Evolutionary conservation across 2,329 filamentous ascomycete species (phyloP), one percentile per base, ranked within the genome.

Genomic region (Coleophoma cylindrospora): DNA sequence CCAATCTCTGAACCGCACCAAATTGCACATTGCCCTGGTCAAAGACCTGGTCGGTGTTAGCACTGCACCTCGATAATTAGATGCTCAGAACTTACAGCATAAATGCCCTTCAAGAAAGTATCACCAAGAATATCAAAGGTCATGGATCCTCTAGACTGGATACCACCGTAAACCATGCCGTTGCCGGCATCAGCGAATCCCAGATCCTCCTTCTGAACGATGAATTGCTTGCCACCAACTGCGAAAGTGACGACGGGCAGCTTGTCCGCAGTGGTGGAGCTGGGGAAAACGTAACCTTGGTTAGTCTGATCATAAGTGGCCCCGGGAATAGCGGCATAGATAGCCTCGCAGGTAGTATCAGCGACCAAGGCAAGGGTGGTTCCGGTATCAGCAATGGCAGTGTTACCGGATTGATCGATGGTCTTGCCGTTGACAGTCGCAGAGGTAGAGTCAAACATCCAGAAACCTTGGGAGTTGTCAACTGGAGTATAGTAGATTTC

Each of bases 311-410:
- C 76, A 60, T 83, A 83, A 43, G 65, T 72, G 10, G 81, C 73
- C 13, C 82, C 83, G 3, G 79, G 76, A 52, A 89, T 87, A 33
- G 76, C 70, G 46, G 70, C 71, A 65, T 89, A 89, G 54, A 89
- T 74, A 3, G 76, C 76, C 51, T 82, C 68, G 61, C 79, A 83
- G 12, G 79, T 74, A 2, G 67, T 62, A 61, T 89, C 86, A 38
- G 78, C 76, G 43, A 89, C 72, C 33, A 89, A 73, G 1, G 79
- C 79, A 45, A 89, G 74, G 1, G 84, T 86, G 32, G 85, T 88
- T 49, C 84, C 86, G 0, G 86, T 89, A 64, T 89, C 86, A 34
- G 79, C 81, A 57, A 89, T 87, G 43, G 85, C 83, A 32, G 71
- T 82, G 67, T 88, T 88, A 44, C 72, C 74, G 3, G 68, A 62